Percentiles rank a stretch among this genome's conserved stretches.
Conservation (phyloP, 2,329 filamentous ascomycete genomes). For the Fusarium sambucinum region DNA sequence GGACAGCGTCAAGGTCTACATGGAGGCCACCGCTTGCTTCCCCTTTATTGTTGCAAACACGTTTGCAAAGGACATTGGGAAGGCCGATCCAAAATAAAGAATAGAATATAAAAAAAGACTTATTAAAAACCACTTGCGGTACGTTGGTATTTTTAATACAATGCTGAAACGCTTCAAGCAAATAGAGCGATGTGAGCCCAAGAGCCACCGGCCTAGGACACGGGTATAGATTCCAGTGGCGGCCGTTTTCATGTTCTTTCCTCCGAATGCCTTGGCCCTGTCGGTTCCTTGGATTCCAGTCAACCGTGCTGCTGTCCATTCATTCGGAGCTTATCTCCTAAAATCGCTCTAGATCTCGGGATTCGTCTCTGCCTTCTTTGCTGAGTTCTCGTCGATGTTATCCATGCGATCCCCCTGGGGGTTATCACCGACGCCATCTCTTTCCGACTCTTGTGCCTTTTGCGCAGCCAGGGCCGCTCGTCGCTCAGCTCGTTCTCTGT, state of each 20-base stretch:
- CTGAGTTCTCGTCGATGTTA: background rate
- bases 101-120: conserved; percentile 2
- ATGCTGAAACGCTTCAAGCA: background rate
- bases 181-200: background rate
- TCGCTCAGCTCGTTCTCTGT: conserved; percentile 34
- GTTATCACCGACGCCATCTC: background rate
- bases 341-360: background rate
- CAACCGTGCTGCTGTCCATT: background rate
- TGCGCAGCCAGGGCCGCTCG: conserved; percentile 21
- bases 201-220: background rate
- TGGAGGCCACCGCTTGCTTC: conserved; percentile 74
- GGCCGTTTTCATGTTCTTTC: background rate
- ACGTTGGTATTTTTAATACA: background rate
- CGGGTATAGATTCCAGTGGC: background rate
- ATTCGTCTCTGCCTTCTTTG: background rate
- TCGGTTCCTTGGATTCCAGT: too few species aligned
- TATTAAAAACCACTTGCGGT: background rate
- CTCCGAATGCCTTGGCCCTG: background rate
- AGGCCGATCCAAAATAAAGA: conserved; percentile 23
- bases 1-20: conserved; percentile 85
- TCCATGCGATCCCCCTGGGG: background rate
- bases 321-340: background rate
- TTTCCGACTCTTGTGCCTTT: background rate
- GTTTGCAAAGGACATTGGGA: conserved; percentile 67
- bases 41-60: conserved; percentile 76